Base-by-base conservation (phyloP, 306 rosid genomes). In the Quercus rubra region DNA sequence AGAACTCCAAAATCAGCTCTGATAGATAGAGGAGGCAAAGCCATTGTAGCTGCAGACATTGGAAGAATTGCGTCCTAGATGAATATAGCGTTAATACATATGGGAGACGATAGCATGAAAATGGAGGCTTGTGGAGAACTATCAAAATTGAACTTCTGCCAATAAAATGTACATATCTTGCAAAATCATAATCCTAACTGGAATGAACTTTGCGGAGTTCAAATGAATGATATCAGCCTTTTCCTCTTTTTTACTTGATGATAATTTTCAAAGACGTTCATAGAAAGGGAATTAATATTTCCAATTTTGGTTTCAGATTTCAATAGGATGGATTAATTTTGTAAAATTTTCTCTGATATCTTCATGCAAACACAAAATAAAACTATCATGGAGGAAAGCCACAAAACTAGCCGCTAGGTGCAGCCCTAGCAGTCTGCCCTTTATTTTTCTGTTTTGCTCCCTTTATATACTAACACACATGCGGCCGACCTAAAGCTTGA, bases 11-110 rank as follows among this genome's bases (percentile, higher is more conserved):
- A 85, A 78, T 94, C 97, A 54, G 97, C 97, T 58, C 98, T 86
- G 74, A 94, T 84, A 43, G 97, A 90, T 9, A 94, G 89, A 77
- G 98, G 97, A 23, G 98, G 98, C 83, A 94, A 91, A 78, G 93
- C 97, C 95, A 87, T 92, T 51, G 97, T 97, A 59, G 97, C 93
- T 5, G 91, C 88, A 59, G 98, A 92, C 81, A 94, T 77, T 41
- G 97, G 97, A 85, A 91, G 97, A 58, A 94, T 74, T 38, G 95
- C 91, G 81, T 94, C 97, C 97, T 91, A 73, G 79, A 83, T 61
- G 71, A 84, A 78, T 76, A 76, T 31, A 31, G 2, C 66, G 78
- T 38, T 79, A 64, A 75, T 54, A 31, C 83, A 57, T 64, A 81
- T 79, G 28, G 73, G 83, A 55, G 41, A 71, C 10, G 23, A 55